Base-by-base conservation (phyloP, 2,329 filamentous ascomycete species). In the Rutstroemia sp. region DNA sequence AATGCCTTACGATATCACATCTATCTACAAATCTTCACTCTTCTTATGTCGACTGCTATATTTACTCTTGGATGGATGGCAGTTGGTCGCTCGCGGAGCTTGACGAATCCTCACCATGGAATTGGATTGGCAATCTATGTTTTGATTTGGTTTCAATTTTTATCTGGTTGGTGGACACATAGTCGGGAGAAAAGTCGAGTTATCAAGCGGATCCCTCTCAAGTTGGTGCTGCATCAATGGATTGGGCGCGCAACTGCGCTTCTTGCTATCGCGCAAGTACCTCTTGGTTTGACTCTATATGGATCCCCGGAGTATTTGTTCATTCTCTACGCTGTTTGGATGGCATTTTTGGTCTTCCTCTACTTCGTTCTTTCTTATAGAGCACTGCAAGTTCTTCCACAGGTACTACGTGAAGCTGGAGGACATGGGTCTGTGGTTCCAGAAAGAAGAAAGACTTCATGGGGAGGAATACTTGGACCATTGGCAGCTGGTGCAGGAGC, bases 281-380 rank as follows among this genome's bases (percentile, higher is more conserved):
- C 94, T 0, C 78, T 99, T 0, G 94, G 94, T 0, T 77, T 99
- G 48, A 92, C 92, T 0, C 77, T 99, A 1, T 99, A 96, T 67
- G 94, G 94, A 5, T 96, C 92, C 30, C 92, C 94, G 5, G 83
- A 87, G 66, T 82, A 80, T 39, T 79, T 92, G 3, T 99, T 97
- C 70, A 84, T 99, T 52, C 76, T 97, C 3, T 99, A 88, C 67
- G 80, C 92, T 0, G 61, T 97, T 0, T 92, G 87, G 77, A 86
- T 87, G 70, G 81, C 83, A 27, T 77, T 88, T 18, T 74, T 96
- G 37, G 63, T 96, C 16, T 66, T 91, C 2, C 62, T 83, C 14
- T 96, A 91, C 71, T 95, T 97, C 65, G 76, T 92, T 55, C 75
- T 96, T 37, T 87, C 86, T 62, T 95, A 88, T 71, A 77, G 82